Base-by-base conservation (phyloP, 805 yeast species). In the Saccharomycopsis capsularis region DNA sequence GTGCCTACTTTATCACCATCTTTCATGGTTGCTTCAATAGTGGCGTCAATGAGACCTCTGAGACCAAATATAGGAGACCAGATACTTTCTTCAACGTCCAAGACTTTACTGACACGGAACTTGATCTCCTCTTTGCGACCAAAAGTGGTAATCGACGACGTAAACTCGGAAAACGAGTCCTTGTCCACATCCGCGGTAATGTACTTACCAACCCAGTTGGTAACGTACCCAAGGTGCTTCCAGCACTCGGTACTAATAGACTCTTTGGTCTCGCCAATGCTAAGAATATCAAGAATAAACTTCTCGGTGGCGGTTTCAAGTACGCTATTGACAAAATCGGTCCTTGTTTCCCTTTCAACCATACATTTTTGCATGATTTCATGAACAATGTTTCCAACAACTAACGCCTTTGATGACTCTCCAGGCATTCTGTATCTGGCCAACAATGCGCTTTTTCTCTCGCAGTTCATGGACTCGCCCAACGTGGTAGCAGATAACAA, bases 11-110 rank as follows among this genome's bases (percentile, higher is more conserved):
- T 35, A 21, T 29, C 39, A 13, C 62, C 59, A 3, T 69, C 69
- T 40, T 67, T 67, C 6, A 74, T 60, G 23, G 67, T 63, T 0
- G 85, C 83, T 56, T 83, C 84, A 1, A 88, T 73, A 0, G 96
- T 88, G 2, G 83, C 96, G 67, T 93, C 99, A 16, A 90, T 79
- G 57, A 82, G 78, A 0, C 99, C 99, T 56, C 87, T 78, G 6
- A 93, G 65, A 0, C 99, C 99, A 67, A 76, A 89, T 60, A 78
- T 74, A 0, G 97, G 95, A 0, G 97, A 87, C 88, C 95, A 81
- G 13, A 93, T 82, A 57, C 81, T 85, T 59, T 93, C 97, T 63
- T 93, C 99, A 7, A 87, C 78, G 59, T 86, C 96, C 30, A 87
- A 68, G 6, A 89, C 75, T 50, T 82, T 79, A 15, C 77, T 69